Conservation (phyloP, 1,139 yeast species). For the Sugiyamaella paludigena region DNA sequence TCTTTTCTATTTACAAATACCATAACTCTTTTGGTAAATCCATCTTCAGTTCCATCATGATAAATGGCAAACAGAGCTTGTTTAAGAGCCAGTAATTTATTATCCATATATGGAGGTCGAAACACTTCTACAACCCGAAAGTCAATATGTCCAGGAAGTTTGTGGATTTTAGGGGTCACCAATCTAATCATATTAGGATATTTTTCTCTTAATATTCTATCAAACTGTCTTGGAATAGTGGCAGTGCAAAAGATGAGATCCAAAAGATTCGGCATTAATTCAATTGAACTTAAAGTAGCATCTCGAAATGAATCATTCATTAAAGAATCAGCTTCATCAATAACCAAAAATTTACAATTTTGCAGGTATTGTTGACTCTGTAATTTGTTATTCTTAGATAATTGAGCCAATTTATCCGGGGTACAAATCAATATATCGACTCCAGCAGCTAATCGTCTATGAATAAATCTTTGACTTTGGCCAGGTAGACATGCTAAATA, state of each 20-base stretch:
- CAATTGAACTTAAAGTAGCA: constrained; percentile 46
- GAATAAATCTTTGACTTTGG: neutral
- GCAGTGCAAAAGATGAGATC: constrained; percentile 83
- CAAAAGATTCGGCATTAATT: constrained; percentile 51
- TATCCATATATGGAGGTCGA: constrained; percentile 74
- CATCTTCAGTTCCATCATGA: constrained; percentile 78
- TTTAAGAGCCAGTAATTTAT: constrained; percentile 78
- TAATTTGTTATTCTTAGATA: constrained; percentile 19
- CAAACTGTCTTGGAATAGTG: constrained; percentile 80
- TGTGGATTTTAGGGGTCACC: constrained; percentile 79
- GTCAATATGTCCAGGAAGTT: constrained; percentile 70
- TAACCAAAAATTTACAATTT: constrained; percentile 54
- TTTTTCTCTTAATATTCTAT: constrained; percentile 54
- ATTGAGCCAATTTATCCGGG: constrained; percentile 46
- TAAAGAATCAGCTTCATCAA: constrained; percentile 95
- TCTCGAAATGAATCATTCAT: constrained; percentile 79
- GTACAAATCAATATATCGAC: constrained; percentile 82
- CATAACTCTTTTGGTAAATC: constrained; percentile 73
- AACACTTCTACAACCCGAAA: constrained; percentile 74
- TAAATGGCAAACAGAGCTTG: constrained; percentile 85
- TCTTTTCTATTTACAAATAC: constrained; percentile 80
- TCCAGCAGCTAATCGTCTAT: constrained; percentile 37
- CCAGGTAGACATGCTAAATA: constrained; percentile 2
- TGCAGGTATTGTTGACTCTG: constrained; percentile 28
- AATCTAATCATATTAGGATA: constrained; percentile 71